Percentiles rank a stretch among this genome's conserved stretches.
Evolutionary conservation across 305 asterid species (phyloP).

Genomic region (Andrographis paniculata): DNA sequence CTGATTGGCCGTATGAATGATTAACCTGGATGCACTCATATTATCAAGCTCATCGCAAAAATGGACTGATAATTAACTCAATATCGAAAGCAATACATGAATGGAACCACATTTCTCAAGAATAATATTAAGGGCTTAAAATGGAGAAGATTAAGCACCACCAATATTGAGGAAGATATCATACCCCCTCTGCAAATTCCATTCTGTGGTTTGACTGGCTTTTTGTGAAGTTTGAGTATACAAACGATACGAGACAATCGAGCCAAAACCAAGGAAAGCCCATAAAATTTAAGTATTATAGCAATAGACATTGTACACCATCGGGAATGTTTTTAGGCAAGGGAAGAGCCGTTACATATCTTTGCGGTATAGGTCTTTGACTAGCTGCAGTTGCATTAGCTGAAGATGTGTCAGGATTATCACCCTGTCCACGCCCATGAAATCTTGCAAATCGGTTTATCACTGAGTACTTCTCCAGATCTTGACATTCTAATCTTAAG

Average conservation of each 20-base stretch:
- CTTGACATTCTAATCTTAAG: constrained; percentile 71
- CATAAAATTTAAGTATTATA: constrained; percentile 42
- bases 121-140: constrained; percentile 28
- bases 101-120: constrained; percentile 27
- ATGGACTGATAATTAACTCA: constrained; percentile 17
- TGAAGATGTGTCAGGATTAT: constrained; percentile 39
- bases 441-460: constrained; percentile 84
- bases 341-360: constrained; percentile 73
- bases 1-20: constrained; percentile 15
- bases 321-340: constrained; percentile 71
- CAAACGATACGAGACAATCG: constrained; percentile 19
- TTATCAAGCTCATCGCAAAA: constrained; percentile 25
- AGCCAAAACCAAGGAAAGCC: constrained; percentile 13
- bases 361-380: constrained; percentile 47
- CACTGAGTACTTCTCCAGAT: constrained; percentile 75
- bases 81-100: constrained; percentile 30
- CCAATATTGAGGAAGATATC: constrained; percentile 25
- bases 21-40: constrained; percentile 22
- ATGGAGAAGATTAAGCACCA: constrained; percentile 22
- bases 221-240: constrained; percentile 24
- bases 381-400: constrained; percentile 32
- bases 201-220: constrained; percentile 25
- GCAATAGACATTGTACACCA: constrained; percentile 66
- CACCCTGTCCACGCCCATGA: constrained; percentile 78
- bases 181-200: constrained; percentile 18